phyloP scores from a whole-genome alignment of 352 stramenopile genomes.

The Globisporangium megalacanthum region DNA sequence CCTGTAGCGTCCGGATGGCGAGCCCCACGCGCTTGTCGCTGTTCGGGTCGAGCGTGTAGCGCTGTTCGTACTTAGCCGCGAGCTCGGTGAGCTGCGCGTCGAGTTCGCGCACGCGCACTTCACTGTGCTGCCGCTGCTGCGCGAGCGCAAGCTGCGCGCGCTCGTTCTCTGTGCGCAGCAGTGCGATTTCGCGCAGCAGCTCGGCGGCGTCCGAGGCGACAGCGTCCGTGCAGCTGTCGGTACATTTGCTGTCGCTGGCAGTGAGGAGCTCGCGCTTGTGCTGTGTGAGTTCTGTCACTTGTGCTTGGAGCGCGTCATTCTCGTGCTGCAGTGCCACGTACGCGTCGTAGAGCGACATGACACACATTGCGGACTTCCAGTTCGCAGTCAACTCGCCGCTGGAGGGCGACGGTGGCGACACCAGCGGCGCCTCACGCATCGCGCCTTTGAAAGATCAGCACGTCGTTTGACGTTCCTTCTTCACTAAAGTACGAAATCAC shows the following conservation, averaged over 20 bases:
- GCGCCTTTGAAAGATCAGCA: neutral
- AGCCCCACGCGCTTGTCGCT: conserved; percentile 42
- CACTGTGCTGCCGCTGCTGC: conserved; percentile 29
- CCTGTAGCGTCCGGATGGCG: conserved; percentile 42
- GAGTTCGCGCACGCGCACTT: conserved; percentile 19
- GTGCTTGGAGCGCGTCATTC: conserved; percentile 31
- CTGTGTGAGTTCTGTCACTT: conserved; percentile 20
- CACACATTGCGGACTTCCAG: conserved; percentile 69
- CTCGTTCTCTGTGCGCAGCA: conserved; percentile 46
- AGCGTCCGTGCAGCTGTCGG: conserved; percentile 19
- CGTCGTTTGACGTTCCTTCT: too few species aligned
- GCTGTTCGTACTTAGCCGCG: conserved; percentile 45
- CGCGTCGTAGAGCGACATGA: conserved; percentile 73
- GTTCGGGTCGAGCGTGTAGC: conserved; percentile 48
- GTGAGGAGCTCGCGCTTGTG: conserved; percentile 24
- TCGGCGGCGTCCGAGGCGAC: conserved; percentile 8
- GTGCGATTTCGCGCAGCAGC: conserved; percentile 36
- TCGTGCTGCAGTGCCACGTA: conserved; percentile 59
- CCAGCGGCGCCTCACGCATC: neutral
- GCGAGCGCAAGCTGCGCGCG: conserved; percentile 31
- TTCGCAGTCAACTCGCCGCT: conserved; percentile 25
- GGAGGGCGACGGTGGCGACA: neutral
- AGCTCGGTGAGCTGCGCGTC: conserved; percentile 32
- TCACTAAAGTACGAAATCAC: too few species aligned
- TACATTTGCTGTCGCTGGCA: conserved; percentile 1